These are phyloP conservation scores for Mortierella claussenii DNA, from an alignment of 192 early-diverging fungal species.

Conservation along the genomic window DNA sequence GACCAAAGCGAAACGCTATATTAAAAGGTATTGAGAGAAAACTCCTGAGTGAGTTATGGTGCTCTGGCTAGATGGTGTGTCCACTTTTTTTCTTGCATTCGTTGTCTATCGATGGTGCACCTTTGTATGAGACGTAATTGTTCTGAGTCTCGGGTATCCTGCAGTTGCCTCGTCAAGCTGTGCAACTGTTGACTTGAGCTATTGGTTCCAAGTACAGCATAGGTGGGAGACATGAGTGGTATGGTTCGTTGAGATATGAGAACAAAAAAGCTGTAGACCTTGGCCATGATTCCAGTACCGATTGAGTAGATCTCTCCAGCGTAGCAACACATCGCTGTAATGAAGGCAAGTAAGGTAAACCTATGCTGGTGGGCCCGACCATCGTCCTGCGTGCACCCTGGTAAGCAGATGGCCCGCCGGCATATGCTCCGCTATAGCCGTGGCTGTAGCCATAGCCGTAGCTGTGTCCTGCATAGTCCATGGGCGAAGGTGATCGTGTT, in stretches of 20 bases:
- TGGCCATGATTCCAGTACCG: too few species aligned
- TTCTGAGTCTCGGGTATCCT: conserved; percentile 40
- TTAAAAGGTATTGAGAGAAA: too few species aligned
- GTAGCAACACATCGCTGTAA: conserved; percentile 39
- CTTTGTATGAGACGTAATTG: conserved; percentile 41
- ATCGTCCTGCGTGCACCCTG: conserved; percentile 3
- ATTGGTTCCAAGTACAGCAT: too few species aligned
- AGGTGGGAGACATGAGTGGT: too few species aligned
- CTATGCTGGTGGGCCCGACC: background rate
- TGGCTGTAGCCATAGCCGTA: too few species aligned
- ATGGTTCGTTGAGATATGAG: too few species aligned
- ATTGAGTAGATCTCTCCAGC: conserved; percentile 25
- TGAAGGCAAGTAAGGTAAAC: conserved; percentile 23
- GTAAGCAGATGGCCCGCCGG: background rate
- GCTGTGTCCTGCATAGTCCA: background rate
- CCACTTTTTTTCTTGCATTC: too few species aligned
- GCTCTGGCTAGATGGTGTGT: too few species aligned
- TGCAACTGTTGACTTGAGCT: conserved; percentile 28
- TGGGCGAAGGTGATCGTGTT: too few species aligned
- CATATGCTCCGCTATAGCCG: background rate
- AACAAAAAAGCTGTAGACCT: too few species aligned
- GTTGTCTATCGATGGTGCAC: too few species aligned
- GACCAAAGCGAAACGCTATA: conserved; percentile 37
- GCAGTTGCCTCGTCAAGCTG: conserved; percentile 36
- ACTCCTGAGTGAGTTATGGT: too few species aligned